Base-by-base conservation (phyloP, 1,284 basidiomycete species). In the Dichomitus squalens region DNA sequence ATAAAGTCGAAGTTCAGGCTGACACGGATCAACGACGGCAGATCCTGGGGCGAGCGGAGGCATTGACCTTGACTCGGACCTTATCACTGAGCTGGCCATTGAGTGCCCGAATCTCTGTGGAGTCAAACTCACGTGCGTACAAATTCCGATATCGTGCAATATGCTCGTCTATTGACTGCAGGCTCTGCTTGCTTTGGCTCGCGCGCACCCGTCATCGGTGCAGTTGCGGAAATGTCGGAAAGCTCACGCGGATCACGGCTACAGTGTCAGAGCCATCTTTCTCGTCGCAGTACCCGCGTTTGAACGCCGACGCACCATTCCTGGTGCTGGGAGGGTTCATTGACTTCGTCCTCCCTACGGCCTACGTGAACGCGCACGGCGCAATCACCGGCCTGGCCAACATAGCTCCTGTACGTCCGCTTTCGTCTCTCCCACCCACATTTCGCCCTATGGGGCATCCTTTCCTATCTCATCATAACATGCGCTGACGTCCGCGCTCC, bases 221-320 rank as follows among this genome's bases (percentile, higher is more conserved):
- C 66, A 93, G 91, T 29, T 96, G 94, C 68, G 93, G 92, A 40
- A 91, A 90, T 63, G 90, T 96, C 58, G 94, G 94, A 54, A 96
- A 96, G 75, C 81, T 95, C 65, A 92, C 90, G 23, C 84, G 94
- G 56, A 89, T 96, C 63, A 86, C 87, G 43, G 85, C 85, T 31
- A 79, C 80, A 4, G 84, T 93, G 6, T 81, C 87, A 18, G 74
- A 79, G n/a, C 67, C 81, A 3, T 73, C 76, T 3, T 93, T 93
- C 73, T 66, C 75, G 33, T 70, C 78, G 36, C 68, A 74, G 34
- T 77, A 87, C 72, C 88, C 91, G 27, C 87, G 90, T 66, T 87
- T 84, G 72, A 83, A 85, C 66, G 67, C 78, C 21, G 72, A 79
- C 36, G 81, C 82, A 1, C 84, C 85, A 3, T 95, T 95, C 73